A percentile compares a stretch with the other conserved stretches of the same genome.
Conservation (phyloP, 2,329 filamentous ascomycete genomes). For the Monilinia vaccinii-corymbosi region DNA sequence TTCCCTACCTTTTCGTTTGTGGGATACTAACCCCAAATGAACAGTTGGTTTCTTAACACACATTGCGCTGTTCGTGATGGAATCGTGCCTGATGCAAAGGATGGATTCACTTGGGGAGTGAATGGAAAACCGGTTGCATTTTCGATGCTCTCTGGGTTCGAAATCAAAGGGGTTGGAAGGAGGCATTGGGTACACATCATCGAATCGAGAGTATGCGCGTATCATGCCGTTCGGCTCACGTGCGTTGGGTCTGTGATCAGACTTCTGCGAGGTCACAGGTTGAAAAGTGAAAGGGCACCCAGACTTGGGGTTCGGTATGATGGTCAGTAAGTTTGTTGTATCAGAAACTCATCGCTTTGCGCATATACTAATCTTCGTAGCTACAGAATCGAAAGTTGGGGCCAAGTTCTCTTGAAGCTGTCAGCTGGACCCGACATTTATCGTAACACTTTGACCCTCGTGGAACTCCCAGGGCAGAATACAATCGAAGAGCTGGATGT, state of each 20-base stretch:
- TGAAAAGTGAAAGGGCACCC: conserved; percentile 44
- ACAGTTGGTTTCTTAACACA: conserved; percentile 50
- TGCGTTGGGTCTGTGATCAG: conserved; percentile 42
- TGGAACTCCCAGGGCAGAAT: conserved; percentile 36
- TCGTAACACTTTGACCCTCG: conserved; percentile 38
- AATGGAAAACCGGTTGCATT: conserved; percentile 38
- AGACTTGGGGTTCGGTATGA: conserved; percentile 47
- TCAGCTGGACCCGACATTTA: conserved; percentile 34
- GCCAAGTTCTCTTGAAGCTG: conserved; percentile 30
- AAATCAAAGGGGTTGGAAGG: conserved; percentile 34
- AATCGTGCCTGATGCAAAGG: conserved; percentile 37
- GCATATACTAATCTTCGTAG: conserved; percentile 6
- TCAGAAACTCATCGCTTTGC: no score
- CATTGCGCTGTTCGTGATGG: conserved; percentile 48
- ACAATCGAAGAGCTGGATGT: conserved; percentile 33
- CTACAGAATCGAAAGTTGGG: conserved; percentile 41
- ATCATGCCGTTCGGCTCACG: conserved; percentile 40
- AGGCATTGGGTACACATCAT: conserved; percentile 36
- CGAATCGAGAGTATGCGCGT: conserved; percentile 36
- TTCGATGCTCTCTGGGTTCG: conserved; percentile 43
- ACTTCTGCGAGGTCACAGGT: conserved; percentile 41
- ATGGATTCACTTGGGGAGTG: conserved; percentile 38
- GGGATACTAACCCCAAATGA: conserved; percentile 21
- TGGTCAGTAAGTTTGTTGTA: conserved; percentile 39
- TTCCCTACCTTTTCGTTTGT: neutral